Evolutionary conservation across 345 rosid genomes (phyloP).

Genomic region (Eucalyptus tenuipes): DNA sequence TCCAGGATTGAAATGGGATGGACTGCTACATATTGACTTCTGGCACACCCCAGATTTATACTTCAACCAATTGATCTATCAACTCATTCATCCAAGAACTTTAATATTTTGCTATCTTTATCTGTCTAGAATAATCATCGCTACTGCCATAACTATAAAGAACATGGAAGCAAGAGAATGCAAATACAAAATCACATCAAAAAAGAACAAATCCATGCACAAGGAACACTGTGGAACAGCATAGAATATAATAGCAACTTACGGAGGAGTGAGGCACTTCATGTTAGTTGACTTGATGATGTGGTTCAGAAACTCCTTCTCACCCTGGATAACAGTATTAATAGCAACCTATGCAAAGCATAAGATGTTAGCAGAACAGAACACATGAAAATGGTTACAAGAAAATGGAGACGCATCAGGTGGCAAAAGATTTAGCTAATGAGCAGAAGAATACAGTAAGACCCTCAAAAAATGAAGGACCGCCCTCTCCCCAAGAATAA

Average conservation of each 20-base stretch:
- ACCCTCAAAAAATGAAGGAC: background rate
- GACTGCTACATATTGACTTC: background rate
- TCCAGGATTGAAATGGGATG: background rate
- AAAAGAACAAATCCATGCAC: background rate
- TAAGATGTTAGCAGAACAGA: background rate
- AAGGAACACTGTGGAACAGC: background rate
- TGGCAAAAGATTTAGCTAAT: background rate
- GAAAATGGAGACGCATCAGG: background rate
- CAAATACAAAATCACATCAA: background rate
- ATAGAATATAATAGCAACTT: constrained; percentile 4
- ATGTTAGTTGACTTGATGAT: constrained; percentile 66
- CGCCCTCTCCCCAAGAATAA: background rate
- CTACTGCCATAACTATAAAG: background rate
- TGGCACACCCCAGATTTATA: background rate
- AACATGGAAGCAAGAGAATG: background rate
- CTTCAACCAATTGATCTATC: background rate
- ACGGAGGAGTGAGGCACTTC: constrained; percentile 79
- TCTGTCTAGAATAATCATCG: background rate
- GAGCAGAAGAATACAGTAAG: background rate
- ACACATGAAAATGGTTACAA: background rate
- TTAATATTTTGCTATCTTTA: background rate
- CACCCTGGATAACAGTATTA: constrained; percentile 52
- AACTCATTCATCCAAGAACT: background rate
- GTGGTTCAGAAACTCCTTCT: constrained; percentile 64
- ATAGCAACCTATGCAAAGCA: constrained; percentile 53